These are phyloP conservation scores for Trametes cubensis DNA, from an alignment of 768 basidiomycete genomes.

Conservation along the genomic window DNA sequence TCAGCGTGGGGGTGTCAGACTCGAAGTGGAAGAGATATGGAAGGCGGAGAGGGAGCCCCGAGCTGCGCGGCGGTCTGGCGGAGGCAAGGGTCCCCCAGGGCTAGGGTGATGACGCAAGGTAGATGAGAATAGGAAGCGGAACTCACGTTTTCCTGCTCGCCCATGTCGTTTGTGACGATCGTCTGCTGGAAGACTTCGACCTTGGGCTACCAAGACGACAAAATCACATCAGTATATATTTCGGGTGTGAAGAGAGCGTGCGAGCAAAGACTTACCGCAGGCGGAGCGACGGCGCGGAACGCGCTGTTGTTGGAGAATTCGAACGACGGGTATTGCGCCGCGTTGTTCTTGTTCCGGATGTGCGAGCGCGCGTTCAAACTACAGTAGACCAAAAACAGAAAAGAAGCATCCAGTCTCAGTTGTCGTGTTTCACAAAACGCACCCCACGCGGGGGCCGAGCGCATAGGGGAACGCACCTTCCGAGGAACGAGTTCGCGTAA, in stretches of 20 bases:
- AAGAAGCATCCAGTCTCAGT: background rate
- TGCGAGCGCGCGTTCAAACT: constrained; percentile 21
- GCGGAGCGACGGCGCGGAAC: constrained; percentile 9
- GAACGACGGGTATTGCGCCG: constrained; percentile 17
- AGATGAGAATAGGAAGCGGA: background rate
- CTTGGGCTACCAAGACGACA: background rate
- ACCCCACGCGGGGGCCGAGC: background rate
- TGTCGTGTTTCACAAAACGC: background rate
- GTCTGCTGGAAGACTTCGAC: constrained; percentile 19
- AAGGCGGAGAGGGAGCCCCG: background rate
- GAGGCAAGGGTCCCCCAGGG: too few species aligned
- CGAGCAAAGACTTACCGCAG: background rate
- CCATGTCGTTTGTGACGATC: constrained; percentile 13
- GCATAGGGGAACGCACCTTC: constrained; percentile 3
- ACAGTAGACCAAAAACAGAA: too few species aligned
- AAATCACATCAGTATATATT: background rate
- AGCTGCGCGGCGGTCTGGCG: background rate
- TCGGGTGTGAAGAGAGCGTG: background rate
- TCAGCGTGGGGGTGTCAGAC: background rate
- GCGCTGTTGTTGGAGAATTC: constrained; percentile 17
- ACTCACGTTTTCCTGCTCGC: constrained; percentile 10
- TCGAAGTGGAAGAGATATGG: background rate
- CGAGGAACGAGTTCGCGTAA: constrained; percentile 26
- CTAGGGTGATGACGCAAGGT: background rate
- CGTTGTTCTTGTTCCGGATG: constrained; percentile 15